Conservation (phyloP, 2,329 filamentous ascomycete species). For the Alternaria consortialis region DNA sequence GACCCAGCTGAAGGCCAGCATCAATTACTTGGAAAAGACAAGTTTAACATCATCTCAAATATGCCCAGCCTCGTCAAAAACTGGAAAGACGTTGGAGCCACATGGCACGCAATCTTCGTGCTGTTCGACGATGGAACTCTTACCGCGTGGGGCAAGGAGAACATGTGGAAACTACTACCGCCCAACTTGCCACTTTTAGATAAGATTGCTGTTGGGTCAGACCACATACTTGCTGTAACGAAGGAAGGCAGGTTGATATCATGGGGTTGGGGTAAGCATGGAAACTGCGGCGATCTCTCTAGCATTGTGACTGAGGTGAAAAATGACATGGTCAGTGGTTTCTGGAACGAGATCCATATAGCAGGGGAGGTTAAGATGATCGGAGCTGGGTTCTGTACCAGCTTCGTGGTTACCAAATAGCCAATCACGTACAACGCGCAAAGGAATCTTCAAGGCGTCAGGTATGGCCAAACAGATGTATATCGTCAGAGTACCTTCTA, state of each 20-base stretch:
- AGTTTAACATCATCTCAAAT: constrained; percentile 70
- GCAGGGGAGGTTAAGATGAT: constrained; percentile 33
- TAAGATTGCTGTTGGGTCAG: constrained; percentile 83
- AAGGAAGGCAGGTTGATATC: constrained; percentile 72
- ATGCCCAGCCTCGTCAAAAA: constrained; percentile 63
- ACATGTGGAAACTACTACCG: constrained; percentile 82
- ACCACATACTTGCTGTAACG: constrained; percentile 82
- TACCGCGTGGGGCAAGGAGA: constrained; percentile 81
- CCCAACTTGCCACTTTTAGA: constrained; percentile 65
- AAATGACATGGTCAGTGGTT: constrained; percentile 41
- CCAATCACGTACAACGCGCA: neutral
- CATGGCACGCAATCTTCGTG: constrained; percentile 84
- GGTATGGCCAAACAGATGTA: neutral
- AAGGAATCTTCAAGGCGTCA: neutral
- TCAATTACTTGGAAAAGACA: constrained; percentile 76
- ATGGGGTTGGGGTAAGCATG: constrained; percentile 98
- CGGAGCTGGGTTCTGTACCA: constrained; percentile 41
- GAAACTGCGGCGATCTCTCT: constrained; percentile 76
- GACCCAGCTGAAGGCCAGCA: constrained; percentile 66
- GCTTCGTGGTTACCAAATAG: constrained; percentile 34
- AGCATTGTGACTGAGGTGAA: constrained; percentile 21
- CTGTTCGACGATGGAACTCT: constrained; percentile 69
- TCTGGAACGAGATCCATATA: constrained; percentile 42
- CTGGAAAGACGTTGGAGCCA: constrained; percentile 76
- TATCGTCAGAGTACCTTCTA: neutral